Evolutionary conservation across 2,329 filamentous ascomycete genomes (phyloP).

Genomic region (Endothia cerciana): DNA sequence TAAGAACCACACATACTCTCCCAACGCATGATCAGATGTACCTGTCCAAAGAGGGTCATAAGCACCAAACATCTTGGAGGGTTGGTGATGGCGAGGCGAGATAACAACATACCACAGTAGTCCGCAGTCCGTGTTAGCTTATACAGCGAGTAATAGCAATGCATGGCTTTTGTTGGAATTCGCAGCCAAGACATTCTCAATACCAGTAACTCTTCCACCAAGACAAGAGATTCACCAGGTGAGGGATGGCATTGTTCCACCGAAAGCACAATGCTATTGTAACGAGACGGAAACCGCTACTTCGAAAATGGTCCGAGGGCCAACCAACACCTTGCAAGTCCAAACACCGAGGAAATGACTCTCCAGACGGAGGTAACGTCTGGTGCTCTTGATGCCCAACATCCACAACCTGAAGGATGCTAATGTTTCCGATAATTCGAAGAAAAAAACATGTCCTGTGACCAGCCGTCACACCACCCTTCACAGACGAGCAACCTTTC

Average conservation of each 20-base stretch:
- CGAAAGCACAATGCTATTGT: background rate
- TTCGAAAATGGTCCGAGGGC: background rate
- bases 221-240: no score
- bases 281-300: background rate
- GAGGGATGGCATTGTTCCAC: background rate
- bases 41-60: background rate
- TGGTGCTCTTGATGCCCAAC: background rate
- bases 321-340: conserved; percentile 1
- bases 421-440: background rate
- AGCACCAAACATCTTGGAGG: background rate
- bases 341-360: background rate
- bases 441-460: background rate
- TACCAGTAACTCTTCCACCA: no score
- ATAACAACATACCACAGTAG: no score
- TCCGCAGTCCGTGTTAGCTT: no score
- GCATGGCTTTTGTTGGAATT: no score
- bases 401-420: background rate
- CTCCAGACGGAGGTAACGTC: background rate
- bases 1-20: background rate
- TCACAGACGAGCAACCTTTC: background rate
- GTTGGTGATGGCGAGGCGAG: no score
- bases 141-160: no score
- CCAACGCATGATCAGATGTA: background rate
- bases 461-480: background rate
- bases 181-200: no score